Evolutionary conservation across 2,329 filamentous ascomycete genomes (phyloP), one percentile per base, ranked within the genome.

Genomic region (Penicillium decumbens): DNA sequence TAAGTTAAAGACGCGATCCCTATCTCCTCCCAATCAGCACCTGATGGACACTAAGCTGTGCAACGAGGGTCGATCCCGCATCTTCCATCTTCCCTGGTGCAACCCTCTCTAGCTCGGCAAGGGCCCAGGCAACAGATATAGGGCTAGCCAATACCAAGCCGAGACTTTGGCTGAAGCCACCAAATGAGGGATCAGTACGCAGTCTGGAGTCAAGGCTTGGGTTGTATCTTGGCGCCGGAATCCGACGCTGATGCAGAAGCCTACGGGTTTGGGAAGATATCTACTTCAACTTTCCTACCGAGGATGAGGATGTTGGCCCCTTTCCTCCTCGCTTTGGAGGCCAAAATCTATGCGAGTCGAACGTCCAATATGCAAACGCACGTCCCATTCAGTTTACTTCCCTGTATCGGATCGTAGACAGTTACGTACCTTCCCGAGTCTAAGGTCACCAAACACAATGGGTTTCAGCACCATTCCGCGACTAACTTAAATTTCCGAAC

Each of bases 181-280:
- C 3, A 28, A 28, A 35, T 35, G 32, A 10, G 12, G 5, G 20
- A 25, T 1, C 15, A 10, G 7, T 10, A 10, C 10, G 9, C 2
- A 35, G 7, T 15, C 32, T 9, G 13, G 18, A 8, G 7, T 7
- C 3, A 37, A 20, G 47, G 57, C 58, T 58, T 56, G 45, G 56
- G 55, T 57, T 15, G 53, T 55, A 59, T 56, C 48, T 57, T 57
- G 55, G 55, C 55, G 20, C 45, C 55, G 55, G 56, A 57, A 48
- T 58, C 56, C 56, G 54, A 42, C n/a, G 41, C 38, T 13, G 37
- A 43, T 39, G 27, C 50, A 52, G 45, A 38, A 38, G 40, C 48
- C 39, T 15, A 39, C 43, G 9, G 44, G 41, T 50, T 59, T 57
- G 56, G 54, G 51, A 41, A 30, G 28, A 8, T 28, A 24, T 20